Percentiles rank a stretch among this genome's conserved stretches.
Conservation (phyloP, 208 protist genomes). For the Acanthamoeba sp. region DNA sequence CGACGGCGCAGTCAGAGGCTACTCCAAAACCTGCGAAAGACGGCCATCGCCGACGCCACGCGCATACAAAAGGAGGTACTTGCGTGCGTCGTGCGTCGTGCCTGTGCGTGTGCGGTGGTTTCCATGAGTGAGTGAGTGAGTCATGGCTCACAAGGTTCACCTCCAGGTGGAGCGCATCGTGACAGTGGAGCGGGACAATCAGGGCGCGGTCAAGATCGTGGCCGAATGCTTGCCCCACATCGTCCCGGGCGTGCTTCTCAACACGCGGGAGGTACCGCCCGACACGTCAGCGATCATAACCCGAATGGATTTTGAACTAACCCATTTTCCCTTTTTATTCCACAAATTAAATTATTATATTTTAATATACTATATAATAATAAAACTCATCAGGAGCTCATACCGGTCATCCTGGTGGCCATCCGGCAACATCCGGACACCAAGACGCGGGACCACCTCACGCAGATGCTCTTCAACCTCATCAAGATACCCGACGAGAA, state of each 20-base stretch:
- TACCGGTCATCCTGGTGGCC: slow-evolving; percentile 83
- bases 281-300: not conserved
- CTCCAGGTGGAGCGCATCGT: slow-evolving; percentile 63
- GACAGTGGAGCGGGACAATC: slow-evolving; percentile 76
- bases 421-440: slow-evolving; percentile 85
- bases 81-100: not conserved
- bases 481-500: slow-evolving; percentile 87
- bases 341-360: too few relatives aligned
- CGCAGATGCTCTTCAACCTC: slow-evolving; percentile 86
- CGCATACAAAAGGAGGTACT: slow-evolving; percentile 44
- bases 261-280: slow-evolving; percentile 84
- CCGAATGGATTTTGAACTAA: not conserved
- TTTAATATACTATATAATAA: too few relatives aligned
- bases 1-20: not conserved
- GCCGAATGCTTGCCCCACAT: slow-evolving; percentile 85
- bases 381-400: slow-evolving; percentile 83
- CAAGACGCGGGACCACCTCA: slow-evolving; percentile 78
- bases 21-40: not conserved
- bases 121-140: not conserved
- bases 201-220: slow-evolving; percentile 81
- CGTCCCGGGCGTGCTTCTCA: slow-evolving; percentile 86
- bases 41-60: not conserved
- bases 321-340: too few relatives aligned
- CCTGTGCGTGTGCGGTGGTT: not conserved
- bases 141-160: not conserved